Conservation (phyloP, 257 asterid species). For the Penstemon newberryi region DNA sequence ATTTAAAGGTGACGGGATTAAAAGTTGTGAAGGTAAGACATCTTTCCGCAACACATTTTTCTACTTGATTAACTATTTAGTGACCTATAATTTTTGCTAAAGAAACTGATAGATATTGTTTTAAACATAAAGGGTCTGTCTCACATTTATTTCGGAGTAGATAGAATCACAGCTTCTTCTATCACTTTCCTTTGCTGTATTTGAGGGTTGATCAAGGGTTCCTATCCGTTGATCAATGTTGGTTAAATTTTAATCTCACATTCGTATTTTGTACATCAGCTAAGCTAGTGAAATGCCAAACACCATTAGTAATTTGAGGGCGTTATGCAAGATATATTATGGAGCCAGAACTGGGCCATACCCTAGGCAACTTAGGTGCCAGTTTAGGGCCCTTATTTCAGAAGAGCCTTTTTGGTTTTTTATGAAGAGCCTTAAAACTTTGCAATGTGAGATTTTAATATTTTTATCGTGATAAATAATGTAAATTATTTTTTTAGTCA, state of each 20-base stretch:
- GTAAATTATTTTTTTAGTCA: too few species aligned
- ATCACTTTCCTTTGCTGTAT: neutral
- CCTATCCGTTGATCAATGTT: neutral
- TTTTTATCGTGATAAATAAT: too few species aligned
- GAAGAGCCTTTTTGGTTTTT: too few species aligned
- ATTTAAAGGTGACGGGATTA: constrained; percentile 74
- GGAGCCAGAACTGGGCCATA: neutral
- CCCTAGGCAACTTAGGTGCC: neutral
- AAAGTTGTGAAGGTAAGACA: constrained; percentile 69
- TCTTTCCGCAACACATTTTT: constrained; percentile 2
- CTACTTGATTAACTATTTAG: neutral
- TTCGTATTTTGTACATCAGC: neutral
- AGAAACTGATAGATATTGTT: too few species aligned
- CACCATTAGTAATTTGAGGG: neutral
- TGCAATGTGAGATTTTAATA: too few species aligned
- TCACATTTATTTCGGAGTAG: too few species aligned
- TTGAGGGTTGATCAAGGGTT: neutral
- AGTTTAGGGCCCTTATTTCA: too few species aligned
- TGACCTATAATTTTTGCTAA: neutral
- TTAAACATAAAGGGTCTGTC: too few species aligned
- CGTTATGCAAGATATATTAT: neutral
- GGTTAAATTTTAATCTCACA: neutral
- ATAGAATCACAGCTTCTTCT: too few species aligned
- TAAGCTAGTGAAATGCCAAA: too few species aligned
- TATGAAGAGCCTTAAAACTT: too few species aligned